Base-by-base conservation (phyloP, 1,284 basidiomycete species). In the Ceratobasidium sp. region DNA sequence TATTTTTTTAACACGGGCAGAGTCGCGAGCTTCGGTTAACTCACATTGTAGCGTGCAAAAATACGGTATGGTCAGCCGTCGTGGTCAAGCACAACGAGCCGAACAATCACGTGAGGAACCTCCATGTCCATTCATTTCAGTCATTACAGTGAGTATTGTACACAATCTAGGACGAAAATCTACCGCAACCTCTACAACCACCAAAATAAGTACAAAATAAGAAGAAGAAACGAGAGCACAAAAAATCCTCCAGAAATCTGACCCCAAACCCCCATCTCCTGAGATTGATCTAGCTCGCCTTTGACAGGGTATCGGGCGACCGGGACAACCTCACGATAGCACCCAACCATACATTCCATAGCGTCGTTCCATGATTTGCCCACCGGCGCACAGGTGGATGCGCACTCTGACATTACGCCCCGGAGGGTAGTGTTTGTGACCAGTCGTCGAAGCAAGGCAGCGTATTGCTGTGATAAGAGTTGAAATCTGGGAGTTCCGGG, bases 281-380 rank as follows among this genome's bases (percentile, higher is more conserved):
- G 36, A 41, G 36, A 11, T 41, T 41, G 36, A 41, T 41, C 36
- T 41, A 41, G 36, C 6, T 41, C 36, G 36, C 36, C 36, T 41
- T 41, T 41, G 6, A 57, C 29, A 41, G 57, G 9, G 41, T 48
- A 44, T 8, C 69, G 73, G 8, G 80, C 76, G 22, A 78, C 77
- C 0, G 79, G 78, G 29, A 84, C 79, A 15, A 81, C 82, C 62
- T 85, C 84, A 27, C 86, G 81, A 79, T 87, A 88, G 5, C 86
- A 85, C 64, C 86, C 84, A 8, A 88, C 86, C 74, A 86, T 76
- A 67, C 81, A 80, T 77, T 87, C 86, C 86, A 88, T 88, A 1
- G 87, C 87, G 76, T 84, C 85, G 83, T 84, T 85, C 87, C 87
- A 88, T 1, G 86, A 86, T 66, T 82, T 83, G 7, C 84, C 82